These are phyloP conservation scores for Penicillium lividum DNA, from an alignment of 495 filamentous ascomycete genomes.

Conservation along the genomic window DNA sequence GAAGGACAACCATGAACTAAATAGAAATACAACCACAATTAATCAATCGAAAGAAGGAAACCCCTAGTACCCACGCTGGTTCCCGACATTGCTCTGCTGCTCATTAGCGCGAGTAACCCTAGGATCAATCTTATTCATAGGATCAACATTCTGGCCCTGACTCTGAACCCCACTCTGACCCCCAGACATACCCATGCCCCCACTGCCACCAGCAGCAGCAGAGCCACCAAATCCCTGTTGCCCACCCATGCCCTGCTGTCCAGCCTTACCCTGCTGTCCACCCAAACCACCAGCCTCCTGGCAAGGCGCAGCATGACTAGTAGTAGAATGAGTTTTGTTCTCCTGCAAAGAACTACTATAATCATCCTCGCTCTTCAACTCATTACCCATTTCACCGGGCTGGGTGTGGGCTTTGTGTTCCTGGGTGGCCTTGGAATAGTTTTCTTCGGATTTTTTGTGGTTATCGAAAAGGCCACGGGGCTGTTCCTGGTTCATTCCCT, in stretches of 20 bases:
- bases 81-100: slow-evolving; percentile 2
- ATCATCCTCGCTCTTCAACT: background rate
- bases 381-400: background rate
- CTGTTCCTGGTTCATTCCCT: background rate
- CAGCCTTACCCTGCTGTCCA: background rate
- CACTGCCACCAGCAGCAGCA: background rate
- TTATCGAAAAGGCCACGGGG: background rate
- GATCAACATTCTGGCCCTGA: background rate
- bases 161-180: background rate
- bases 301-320: slow-evolving; percentile 14
- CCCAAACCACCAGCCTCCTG: background rate
- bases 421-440: background rate
- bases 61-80: slow-evolving; percentile 9
- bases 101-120: slow-evolving; percentile 1
- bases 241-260: background rate
- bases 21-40: no score
- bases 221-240: background rate
- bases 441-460: background rate
- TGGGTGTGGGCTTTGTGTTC: background rate
- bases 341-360: slow-evolving; percentile 16
- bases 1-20: no score
- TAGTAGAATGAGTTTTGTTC: slow-evolving; percentile 16
- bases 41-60: background rate
- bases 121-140: slow-evolving; percentile 14
- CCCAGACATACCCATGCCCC: background rate